These are phyloP conservation scores for Psilocybe tampanensis DNA, from an alignment of 768 basidiomycete genomes.

Conservation along the genomic window DNA sequence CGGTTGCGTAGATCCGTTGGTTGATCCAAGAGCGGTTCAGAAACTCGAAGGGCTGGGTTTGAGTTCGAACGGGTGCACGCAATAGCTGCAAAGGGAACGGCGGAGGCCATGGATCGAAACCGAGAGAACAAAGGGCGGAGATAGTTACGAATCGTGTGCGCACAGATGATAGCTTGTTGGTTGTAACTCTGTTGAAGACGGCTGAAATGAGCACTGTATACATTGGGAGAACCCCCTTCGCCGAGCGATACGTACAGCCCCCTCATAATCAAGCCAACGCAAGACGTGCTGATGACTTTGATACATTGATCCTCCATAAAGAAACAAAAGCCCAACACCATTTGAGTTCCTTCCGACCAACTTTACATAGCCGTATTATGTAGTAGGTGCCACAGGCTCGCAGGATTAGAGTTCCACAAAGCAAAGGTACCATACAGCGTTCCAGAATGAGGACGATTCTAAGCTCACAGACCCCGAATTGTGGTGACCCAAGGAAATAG, in stretches of 20 bases:
- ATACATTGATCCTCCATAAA: conserved; percentile 5
- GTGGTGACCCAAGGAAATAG: background rate
- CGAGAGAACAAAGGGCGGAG: background rate
- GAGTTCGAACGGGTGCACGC: background rate
- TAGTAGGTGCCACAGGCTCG: background rate
- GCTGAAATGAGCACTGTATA: background rate
- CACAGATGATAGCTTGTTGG: background rate
- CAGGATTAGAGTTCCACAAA: background rate
- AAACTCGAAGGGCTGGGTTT: background rate
- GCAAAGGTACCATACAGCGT: background rate
- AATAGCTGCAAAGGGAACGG: background rate
- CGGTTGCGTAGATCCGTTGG: background rate
- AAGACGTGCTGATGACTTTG: background rate
- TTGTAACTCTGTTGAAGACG: background rate
- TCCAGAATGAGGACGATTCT: background rate
- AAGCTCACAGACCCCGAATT: background rate
- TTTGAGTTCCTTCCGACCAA: conserved; percentile 4
- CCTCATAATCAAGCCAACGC: background rate
- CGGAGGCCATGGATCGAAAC: background rate
- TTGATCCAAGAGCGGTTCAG: background rate
- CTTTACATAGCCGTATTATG: too few species aligned
- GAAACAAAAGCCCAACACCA: conserved; percentile 5
- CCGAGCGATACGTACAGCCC: background rate
- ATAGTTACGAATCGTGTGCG: background rate
- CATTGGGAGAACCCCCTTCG: too few species aligned